These are phyloP conservation scores for Thalia dealbata DNA, from an alignment of 176 grass and related monocot species.

Conservation along the genomic window DNA sequence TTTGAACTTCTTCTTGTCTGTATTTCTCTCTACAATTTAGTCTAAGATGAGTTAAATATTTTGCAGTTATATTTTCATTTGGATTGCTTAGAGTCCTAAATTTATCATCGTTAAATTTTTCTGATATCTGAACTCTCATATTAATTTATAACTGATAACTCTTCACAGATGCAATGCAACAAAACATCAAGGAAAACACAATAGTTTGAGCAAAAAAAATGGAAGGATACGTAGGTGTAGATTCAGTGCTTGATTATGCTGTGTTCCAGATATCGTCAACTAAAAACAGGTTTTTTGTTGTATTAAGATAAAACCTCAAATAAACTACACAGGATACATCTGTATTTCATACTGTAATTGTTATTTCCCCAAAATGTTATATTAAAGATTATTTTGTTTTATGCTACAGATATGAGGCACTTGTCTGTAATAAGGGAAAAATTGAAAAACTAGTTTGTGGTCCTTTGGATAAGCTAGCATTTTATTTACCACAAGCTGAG, in stretches of 20 bases:
- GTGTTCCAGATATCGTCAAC: conserved; percentile 50
- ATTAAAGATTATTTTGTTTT: neutral
- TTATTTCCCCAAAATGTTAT: neutral
- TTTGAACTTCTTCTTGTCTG: neutral
- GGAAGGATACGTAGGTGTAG: conserved; percentile 31
- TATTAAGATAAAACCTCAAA: neutral
- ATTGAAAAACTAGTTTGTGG: conserved; percentile 62
- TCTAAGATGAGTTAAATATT: no score
- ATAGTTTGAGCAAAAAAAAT: conserved; percentile 27
- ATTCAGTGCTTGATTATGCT: conserved; percentile 58
- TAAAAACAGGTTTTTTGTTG: conserved; percentile 43
- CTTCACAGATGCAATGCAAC: neutral
- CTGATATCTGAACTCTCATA: neutral
- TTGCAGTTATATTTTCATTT: no score
- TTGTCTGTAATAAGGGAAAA: conserved; percentile 47
- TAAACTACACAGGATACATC: neutral
- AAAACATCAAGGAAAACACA: neutral
- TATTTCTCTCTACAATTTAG: neutral
- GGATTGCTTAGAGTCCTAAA: neutral
- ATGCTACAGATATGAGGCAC: conserved; percentile 62
- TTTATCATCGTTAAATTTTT: neutral
- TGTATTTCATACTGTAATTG: neutral
- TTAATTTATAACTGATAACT: neutral
- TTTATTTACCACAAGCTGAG: conserved; percentile 68
- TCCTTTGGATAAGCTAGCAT: conserved; percentile 49